Conservation (phyloP, 2,329 filamentous ascomycete species). For the Sordariomycetes sp. region DNA sequence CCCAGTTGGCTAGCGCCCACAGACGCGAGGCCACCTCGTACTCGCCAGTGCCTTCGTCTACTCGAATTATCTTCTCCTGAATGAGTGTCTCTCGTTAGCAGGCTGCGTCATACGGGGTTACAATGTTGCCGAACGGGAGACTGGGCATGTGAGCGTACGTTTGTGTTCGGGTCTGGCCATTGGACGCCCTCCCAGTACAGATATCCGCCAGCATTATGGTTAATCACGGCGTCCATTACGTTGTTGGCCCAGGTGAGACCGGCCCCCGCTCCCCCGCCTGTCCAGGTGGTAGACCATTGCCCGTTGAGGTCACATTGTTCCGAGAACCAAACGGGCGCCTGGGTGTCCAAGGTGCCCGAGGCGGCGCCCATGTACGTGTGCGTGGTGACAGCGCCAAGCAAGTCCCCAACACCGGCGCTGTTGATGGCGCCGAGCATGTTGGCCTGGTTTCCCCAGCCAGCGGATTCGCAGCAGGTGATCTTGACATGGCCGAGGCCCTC, state of each 20-base stretch:
- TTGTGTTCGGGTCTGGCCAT: conserved; percentile 6
- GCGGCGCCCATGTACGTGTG: conserved; percentile 30
- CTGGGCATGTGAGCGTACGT: neutral
- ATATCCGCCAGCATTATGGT: conserved; percentile 37
- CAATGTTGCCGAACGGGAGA: neutral
- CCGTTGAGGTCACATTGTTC: conserved; percentile 37
- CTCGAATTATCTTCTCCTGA: conserved; percentile 15
- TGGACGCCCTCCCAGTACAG: conserved; percentile 42
- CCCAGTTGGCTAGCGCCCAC: conserved; percentile 30
- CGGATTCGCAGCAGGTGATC: conserved; percentile 26
- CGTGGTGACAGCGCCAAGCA: conserved; percentile 23
- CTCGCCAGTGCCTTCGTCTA: conserved; percentile 20
- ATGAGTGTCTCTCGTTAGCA: too few relatives aligned
- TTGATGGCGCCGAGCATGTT: conserved; percentile 24
- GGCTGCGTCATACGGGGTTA: too few relatives aligned
- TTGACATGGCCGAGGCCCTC: conserved; percentile 10
- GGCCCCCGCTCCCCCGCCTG: conserved; percentile 34
- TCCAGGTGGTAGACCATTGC: conserved; percentile 33
- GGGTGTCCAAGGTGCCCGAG: conserved; percentile 26
- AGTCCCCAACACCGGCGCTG: conserved; percentile 16
- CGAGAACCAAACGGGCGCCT: conserved; percentile 36
- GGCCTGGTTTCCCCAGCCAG: conserved; percentile 24
- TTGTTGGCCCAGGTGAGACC: conserved; percentile 46
- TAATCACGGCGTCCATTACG: conserved; percentile 36
- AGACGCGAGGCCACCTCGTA: conserved; percentile 17